A percentile compares a stretch with the other conserved stretches of the same genome.
Conservation (phyloP, 352 stramenopile genomes). For the Pythium utonaiense region DNA sequence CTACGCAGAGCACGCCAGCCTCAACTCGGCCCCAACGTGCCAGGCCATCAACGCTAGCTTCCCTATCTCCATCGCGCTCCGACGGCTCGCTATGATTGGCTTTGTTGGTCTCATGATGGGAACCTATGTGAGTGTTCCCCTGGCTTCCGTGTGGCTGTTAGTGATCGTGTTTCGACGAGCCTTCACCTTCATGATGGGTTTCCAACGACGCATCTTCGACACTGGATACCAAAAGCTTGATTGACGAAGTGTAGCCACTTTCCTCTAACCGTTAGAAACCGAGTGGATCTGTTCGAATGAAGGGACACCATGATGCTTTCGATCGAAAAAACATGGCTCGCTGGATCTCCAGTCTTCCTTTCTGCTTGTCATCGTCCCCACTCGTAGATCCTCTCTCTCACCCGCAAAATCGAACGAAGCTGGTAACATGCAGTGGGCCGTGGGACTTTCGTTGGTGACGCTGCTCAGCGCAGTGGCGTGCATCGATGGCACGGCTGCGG, state of each 20-base stretch:
- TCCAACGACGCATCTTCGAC: constrained; percentile 22
- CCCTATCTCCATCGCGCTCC: constrained; percentile 8
- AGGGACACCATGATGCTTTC: neutral
- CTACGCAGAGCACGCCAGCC: constrained; percentile 19
- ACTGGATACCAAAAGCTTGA: constrained; percentile 22
- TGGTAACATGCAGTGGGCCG: constrained; percentile 14
- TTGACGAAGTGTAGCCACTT: constrained; percentile 15
- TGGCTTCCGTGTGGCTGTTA: constrained; percentile 3
- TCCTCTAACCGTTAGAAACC: constrained; percentile 9
- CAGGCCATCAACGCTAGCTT: constrained; percentile 26
- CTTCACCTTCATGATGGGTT: constrained; percentile 20
- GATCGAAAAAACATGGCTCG: neutral
- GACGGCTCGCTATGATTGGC: constrained; percentile 11
- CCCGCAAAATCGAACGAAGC: neutral
- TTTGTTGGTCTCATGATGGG: constrained; percentile 15
- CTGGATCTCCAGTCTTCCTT: neutral
- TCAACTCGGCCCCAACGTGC: constrained; percentile 15
- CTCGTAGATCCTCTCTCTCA: neutral
- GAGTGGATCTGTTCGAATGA: neutral
- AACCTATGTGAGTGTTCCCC: neutral
- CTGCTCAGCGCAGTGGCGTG: neutral
- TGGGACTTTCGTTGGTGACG: neutral
- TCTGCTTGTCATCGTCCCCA: neutral
- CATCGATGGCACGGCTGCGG: neutral
- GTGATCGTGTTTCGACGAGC: constrained; percentile 20